Evolutionary conservation across 768 basidiomycete species (phyloP).

Genomic region (Xerocomellus dryophilus): DNA sequence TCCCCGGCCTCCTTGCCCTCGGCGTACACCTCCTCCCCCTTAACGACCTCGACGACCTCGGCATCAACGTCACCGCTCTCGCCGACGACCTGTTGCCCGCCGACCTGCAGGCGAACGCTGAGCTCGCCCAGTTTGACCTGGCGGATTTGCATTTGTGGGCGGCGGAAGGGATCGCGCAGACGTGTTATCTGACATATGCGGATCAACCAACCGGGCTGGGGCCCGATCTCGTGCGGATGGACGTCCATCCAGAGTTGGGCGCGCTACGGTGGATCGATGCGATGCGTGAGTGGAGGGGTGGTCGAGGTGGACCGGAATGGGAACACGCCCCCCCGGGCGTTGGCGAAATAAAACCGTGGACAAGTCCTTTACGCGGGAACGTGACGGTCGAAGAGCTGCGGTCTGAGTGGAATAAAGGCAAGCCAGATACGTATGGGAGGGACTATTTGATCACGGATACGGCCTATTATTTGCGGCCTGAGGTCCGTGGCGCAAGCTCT

Average conservation of each 20-base stretch:
- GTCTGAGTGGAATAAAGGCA: conserved; percentile 1
- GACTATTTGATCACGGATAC: conserved; percentile 52
- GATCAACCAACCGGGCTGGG: conserved; percentile 68
- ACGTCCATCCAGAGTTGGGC: not conserved
- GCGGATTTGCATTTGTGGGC: conserved; percentile 69
- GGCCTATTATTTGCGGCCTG: conserved; percentile 63
- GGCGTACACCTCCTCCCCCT: conserved; percentile 63
- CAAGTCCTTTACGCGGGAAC: too few species aligned
- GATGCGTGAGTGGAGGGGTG: conserved; percentile 44
- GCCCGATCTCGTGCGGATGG: conserved; percentile 45
- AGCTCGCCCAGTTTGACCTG: conserved; percentile 45
- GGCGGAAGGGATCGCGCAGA: conserved; percentile 69
- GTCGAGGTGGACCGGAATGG: conserved; percentile 21
- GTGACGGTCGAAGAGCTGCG: conserved; percentile 1
- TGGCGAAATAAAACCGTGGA: conserved; percentile 32
- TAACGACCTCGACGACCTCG: conserved; percentile 45
- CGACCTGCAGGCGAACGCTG: conserved; percentile 32
- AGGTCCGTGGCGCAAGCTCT: conserved; percentile 42
- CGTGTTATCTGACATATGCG: conserved; percentile 68
- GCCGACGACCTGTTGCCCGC: conserved; percentile 56
- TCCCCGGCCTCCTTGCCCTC: conserved; percentile 72
- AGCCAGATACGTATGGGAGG: conserved; percentile 27
- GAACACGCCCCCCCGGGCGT: conserved; percentile 51
- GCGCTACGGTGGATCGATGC: conserved; percentile 25
- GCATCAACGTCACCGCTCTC: conserved; percentile 44